Percentiles rank a stretch among this genome's conserved stretches.
phyloP scores from a whole-genome alignment of 768 basidiomycete species.

The Hygrophoropsis aurantiaca region DNA sequence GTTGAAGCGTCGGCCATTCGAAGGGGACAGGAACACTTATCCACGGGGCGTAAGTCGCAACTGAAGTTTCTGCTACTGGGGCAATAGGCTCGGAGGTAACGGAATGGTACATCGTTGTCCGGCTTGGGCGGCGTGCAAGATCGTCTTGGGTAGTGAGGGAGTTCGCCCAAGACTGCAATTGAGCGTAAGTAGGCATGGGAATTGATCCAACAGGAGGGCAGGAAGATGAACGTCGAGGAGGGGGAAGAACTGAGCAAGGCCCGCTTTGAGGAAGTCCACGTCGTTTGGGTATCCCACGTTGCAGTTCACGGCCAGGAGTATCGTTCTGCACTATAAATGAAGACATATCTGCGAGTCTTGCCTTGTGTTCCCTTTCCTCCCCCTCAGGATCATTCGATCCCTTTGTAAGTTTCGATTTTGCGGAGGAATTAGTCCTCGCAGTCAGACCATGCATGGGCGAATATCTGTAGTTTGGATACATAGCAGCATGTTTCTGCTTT shows the following conservation, averaged over 20 bases:
- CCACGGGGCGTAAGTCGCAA: not conserved
- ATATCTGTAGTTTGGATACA: conserved; percentile 47
- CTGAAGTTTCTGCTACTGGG: conserved; percentile 5
- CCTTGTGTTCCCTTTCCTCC: conserved; percentile 10
- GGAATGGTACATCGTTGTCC: conserved; percentile 34
- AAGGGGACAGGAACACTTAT: conserved; percentile 6
- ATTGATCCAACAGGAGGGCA: conserved; percentile 39
- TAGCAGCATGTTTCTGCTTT: conserved; percentile 39
- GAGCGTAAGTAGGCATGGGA: conserved; percentile 20
- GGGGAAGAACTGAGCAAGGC: conserved; percentile 21
- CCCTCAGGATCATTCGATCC: conserved; percentile 1
- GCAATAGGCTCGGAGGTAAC: conserved; percentile 10
- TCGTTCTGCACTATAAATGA: not conserved
- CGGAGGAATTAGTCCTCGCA: not conserved
- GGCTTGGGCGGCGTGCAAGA: conserved; percentile 34
- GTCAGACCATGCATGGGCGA: conserved; percentile 21
- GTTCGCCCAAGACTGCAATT: conserved; percentile 17
- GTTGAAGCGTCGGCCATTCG: conserved; percentile 5
- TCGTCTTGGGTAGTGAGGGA: conserved; percentile 29
- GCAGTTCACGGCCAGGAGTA: not conserved
- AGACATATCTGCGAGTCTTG: conserved; percentile 2
- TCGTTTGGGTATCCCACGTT: not conserved
- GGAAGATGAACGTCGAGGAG: conserved; percentile 38
- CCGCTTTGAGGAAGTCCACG: conserved; percentile 7
- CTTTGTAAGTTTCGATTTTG: conserved; percentile 20